Percentiles rank a stretch among this genome's conserved stretches.
These are phyloP conservation scores for Xylariaceae sp. DNA, from an alignment of 2,329 filamentous ascomycete species.

Conservation along the genomic window DNA sequence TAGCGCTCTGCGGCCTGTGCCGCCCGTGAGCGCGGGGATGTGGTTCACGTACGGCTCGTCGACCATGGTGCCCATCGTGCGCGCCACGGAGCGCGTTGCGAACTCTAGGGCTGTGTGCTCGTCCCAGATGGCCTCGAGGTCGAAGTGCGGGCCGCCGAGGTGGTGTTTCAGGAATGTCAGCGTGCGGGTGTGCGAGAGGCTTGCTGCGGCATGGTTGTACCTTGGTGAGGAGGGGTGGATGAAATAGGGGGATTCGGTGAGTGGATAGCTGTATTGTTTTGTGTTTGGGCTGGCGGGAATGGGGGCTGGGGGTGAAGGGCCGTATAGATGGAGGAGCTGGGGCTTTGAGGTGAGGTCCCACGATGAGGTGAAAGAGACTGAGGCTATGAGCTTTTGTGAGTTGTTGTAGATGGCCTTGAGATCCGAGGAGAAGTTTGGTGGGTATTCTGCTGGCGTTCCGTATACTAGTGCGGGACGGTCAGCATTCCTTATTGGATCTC, in stretches of 20 bases:
- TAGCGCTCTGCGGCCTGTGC: slow-evolving; percentile 60
- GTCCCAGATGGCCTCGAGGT: slow-evolving; percentile 74
- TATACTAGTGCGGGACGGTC: slow-evolving; percentile 17
- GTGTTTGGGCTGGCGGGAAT: background rate
- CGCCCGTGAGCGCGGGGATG: slow-evolving; percentile 64
- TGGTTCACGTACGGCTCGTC: slow-evolving; percentile 76
- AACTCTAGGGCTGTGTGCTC: slow-evolving; percentile 73
- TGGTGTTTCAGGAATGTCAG: slow-evolving; percentile 61
- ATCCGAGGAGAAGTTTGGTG: slow-evolving; percentile 13
- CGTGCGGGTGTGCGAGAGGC: slow-evolving; percentile 62
- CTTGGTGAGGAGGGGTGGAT: slow-evolving; percentile 37
- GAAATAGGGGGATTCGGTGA: slow-evolving; percentile 30
- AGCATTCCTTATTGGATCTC: background rate
- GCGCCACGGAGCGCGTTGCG: slow-evolving; percentile 60
- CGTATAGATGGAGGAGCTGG: slow-evolving; percentile 31
- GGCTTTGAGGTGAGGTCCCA: slow-evolving; percentile 27
- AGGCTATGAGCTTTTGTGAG: slow-evolving; percentile 28
- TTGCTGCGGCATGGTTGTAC: slow-evolving; percentile 52
- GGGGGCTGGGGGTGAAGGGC: slow-evolving; percentile 10
- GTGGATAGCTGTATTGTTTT: slow-evolving; percentile 11
- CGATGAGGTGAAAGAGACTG: slow-evolving; percentile 33
- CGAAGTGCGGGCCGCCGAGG: slow-evolving; percentile 62
- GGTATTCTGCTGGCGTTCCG: slow-evolving; percentile 24
- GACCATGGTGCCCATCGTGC: slow-evolving; percentile 80
- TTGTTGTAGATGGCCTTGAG: slow-evolving; percentile 20